These are phyloP conservation scores for Debaryomyces subglobosus DNA, from an alignment of 1,139 yeast species.

Conservation along the genomic window DNA sequence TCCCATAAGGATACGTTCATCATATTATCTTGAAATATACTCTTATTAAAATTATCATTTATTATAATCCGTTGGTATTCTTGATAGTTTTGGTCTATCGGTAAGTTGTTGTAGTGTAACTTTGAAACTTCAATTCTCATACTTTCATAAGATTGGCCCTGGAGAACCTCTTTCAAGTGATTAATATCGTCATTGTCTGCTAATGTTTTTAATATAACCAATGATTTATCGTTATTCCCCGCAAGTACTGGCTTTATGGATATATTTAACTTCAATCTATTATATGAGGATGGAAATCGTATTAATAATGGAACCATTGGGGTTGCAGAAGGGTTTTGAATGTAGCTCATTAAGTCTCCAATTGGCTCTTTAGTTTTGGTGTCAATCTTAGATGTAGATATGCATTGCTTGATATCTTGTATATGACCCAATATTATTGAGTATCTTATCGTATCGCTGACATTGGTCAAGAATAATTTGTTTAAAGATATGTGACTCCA, in stretches of 20 bases:
- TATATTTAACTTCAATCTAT: conserved; percentile 31
- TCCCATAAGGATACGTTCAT: conserved; percentile 37
- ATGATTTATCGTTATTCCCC: conserved; percentile 17
- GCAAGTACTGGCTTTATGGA: conserved; percentile 20
- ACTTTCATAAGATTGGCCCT: not conserved
- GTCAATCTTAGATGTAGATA: conserved; percentile 18
- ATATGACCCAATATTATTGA: conserved; percentile 18
- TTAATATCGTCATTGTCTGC: conserved; percentile 16
- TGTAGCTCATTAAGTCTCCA: conserved; percentile 25
- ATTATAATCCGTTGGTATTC: conserved; percentile 31
- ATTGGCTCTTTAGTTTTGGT: conserved; percentile 17
- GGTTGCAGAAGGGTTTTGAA: conserved; percentile 23
- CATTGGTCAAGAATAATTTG: conserved; percentile 27
- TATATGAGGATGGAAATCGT: conserved; percentile 24
- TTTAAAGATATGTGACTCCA: conserved; percentile 23
- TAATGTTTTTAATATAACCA: conserved; percentile 32
- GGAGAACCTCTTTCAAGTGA: conserved; percentile 13
- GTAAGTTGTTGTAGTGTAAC: conserved; percentile 29
- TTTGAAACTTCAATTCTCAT: conserved; percentile 30
- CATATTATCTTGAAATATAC: conserved; percentile 21
- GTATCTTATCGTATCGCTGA: conserved; percentile 23
- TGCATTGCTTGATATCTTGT: conserved; percentile 16
- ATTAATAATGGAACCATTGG: conserved; percentile 31
- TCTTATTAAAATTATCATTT: conserved; percentile 32
- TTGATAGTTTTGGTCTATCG: conserved; percentile 24